Evolutionary conservation across 495 filamentous ascomycete species (phyloP), one percentile per base, ranked within the genome.

Genomic region (Astrothelium macrocarpum): DNA sequence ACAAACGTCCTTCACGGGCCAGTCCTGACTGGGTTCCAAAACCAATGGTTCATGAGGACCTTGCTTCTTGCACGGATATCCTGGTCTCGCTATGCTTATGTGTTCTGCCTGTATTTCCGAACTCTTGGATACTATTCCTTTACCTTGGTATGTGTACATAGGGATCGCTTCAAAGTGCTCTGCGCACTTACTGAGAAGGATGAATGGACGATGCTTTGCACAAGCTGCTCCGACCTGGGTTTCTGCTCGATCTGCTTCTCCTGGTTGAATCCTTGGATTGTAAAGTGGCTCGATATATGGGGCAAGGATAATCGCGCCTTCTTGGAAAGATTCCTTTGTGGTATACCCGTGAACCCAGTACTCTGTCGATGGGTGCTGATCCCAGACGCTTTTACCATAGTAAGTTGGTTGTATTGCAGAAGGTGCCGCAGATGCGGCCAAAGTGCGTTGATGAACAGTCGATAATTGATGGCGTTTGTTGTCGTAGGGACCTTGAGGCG

Each of bases 201-300:
- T 56, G 49, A 56, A 56, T n/a, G 49, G 49, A 29, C 49, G 49
- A 29, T 56, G 49, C 2, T 56, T 56, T 56, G 49, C 49, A 16
- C 49, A 56, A 28, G 2, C 49, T 0, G 49, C 49, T 28, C 49
- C 49, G 29, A 56, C 29, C 16, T 56, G 49, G 49, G 49, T 56
- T 20, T 56, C 49, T 7, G 49, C 49, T 56, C 49, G 4, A 29
- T 56, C 49, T 56, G 49, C 49, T 28, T 56, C 49, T 56, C 49
- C 49, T 26, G 49, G 49, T 28, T 11, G 25, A 20, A 56, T 56
- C 20, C 20, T 56, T 29, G 5, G n/a, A 25, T 56, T 56, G 49
- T 56, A 56, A 29, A 56, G 49, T 1, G 49, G 49, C 16, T 56
- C 49, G 0, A 56, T n/a, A 29, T 56, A 56, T 26, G 49, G 49